Evolutionary conservation across 139 green algal species (phyloP).

Genomic region (Gonium pectorale): DNA sequence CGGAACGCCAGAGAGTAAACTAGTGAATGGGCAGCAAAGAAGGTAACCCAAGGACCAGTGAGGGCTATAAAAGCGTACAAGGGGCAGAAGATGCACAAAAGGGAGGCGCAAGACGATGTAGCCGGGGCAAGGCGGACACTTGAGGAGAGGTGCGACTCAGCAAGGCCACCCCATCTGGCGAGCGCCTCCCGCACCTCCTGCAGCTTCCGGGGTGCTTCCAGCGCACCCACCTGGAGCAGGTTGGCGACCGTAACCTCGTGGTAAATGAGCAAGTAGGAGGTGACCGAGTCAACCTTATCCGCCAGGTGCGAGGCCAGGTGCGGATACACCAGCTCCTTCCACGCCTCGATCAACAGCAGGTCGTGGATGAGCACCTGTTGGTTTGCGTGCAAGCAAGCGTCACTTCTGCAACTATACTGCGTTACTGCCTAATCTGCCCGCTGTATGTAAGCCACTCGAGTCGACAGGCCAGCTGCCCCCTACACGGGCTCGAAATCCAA

Average conservation of each 20-base stretch:
- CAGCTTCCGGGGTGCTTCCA: too few species aligned
- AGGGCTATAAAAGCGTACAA: too few species aligned
- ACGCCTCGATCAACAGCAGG: slow-evolving; percentile 85
- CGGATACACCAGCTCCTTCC: slow-evolving; percentile 80
- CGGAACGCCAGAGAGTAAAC: too few species aligned
- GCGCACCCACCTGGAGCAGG: slow-evolving; percentile 79
- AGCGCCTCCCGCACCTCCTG: background rate
- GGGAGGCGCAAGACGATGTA: too few species aligned
- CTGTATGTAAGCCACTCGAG: too few species aligned
- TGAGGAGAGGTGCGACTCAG: background rate
- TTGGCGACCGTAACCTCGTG: slow-evolving; percentile 84
- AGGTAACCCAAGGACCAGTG: too few species aligned
- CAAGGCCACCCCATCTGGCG: background rate
- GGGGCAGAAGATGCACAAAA: too few species aligned
- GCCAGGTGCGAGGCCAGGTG: slow-evolving; percentile 76
- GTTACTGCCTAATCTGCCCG: too few species aligned
- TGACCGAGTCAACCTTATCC: slow-evolving; percentile 63
- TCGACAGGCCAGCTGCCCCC: too few species aligned
- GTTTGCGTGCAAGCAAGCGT: too few species aligned
- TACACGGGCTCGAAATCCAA: too few species aligned
- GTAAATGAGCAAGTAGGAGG: slow-evolving; percentile 77
- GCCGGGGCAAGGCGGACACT: background rate
- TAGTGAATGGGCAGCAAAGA: background rate
- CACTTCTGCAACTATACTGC: too few species aligned
- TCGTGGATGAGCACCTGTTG: slow-evolving; percentile 73